phyloP scores from a whole-genome alignment of 2,329 filamentous ascomycete genomes.

The Coleophoma cylindrospora region DNA sequence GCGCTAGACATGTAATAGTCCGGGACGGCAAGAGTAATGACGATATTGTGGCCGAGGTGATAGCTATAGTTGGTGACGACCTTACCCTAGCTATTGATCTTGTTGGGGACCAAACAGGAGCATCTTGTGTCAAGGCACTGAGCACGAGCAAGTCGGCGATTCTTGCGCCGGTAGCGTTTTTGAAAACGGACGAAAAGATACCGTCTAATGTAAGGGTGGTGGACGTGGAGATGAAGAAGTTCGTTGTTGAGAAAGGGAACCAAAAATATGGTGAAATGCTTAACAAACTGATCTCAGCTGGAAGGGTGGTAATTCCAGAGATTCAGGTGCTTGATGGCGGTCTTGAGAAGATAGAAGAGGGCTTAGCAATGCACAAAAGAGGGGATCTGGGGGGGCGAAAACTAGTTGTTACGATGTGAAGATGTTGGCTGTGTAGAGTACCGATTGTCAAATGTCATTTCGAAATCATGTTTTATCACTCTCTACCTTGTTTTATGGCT shows the following conservation, averaged over 20 bases:
- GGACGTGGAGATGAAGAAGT: neutral
- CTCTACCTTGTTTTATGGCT: too few relatives aligned
- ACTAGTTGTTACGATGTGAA: slow-evolving; percentile 21
- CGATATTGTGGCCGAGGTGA: neutral
- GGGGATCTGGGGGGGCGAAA: slow-evolving; percentile 27
- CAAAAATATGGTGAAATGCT: neutral
- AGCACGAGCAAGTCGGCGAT: neutral
- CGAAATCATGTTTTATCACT: too few relatives aligned
- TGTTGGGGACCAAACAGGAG: neutral
- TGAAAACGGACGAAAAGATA: neutral
- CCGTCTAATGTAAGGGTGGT: neutral
- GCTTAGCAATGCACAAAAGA: slow-evolving; percentile 25
- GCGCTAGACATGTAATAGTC: neutral
- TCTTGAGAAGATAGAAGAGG: slow-evolving; percentile 22
- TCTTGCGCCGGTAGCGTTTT: neutral
- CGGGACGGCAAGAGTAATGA: neutral
- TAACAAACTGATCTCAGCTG: neutral
- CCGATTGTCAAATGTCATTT: too few relatives aligned
- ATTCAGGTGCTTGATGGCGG: neutral
- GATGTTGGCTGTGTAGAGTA: neutral
- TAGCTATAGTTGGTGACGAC: neutral
- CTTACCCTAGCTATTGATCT: neutral
- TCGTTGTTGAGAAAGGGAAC: neutral
- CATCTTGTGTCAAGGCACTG: neutral
- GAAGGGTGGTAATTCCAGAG: neutral